Base-by-base conservation (phyloP, 768 basidiomycete species). In the Collybia mongolica region DNA sequence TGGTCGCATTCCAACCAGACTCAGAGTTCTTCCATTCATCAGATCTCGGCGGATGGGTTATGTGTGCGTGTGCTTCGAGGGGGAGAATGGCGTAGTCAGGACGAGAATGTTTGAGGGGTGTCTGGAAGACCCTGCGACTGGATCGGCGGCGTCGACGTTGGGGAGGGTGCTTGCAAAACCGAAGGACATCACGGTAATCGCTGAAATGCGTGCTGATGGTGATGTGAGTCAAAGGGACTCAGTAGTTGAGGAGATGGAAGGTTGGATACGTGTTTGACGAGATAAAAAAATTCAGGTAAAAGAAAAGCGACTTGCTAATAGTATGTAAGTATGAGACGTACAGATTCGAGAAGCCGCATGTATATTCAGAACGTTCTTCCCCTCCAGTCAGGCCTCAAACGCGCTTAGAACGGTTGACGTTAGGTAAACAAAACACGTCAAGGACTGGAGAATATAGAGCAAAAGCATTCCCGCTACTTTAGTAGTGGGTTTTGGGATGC, bases 61-160 rank as follows among this genome's bases (percentile, higher is more conserved):
- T 0, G 14, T 74, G 4, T 76, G 75, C 48, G 67, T 66, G 4
- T 76, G 72, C 35, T 65, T 60, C 19, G 63, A 64, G 47, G 42
- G 62, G 24, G 60, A 55, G 1, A 68, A 72, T 53, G 69, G 70
- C 1, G 52, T 62, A 0, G 55, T 76, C 2, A 65, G 69, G 39
- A 69, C 72, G 7, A 65, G 76, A 32, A 73, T 77, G 73, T 72
- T 77, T 43, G 65, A 63, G 40, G 73, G 65, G 3, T 39, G 60
- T 6, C 35, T 71, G 11, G 75, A 78, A 50, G 75, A 78, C 52
- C 72, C 75, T 2, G 76, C 74, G 4, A 77, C 75, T 20, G 75
- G 76, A 1, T 73, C 73, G 0, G 76, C 75, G 7, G 74, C 74
- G 9, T 71, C 71, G 26, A 72, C 75, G 26, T 62, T 78, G 11